A percentile compares a stretch with the other conserved stretches of the same genome.
Conservation (phyloP, 306 rosid species). For the Gynostemma pentaphyllum region DNA sequence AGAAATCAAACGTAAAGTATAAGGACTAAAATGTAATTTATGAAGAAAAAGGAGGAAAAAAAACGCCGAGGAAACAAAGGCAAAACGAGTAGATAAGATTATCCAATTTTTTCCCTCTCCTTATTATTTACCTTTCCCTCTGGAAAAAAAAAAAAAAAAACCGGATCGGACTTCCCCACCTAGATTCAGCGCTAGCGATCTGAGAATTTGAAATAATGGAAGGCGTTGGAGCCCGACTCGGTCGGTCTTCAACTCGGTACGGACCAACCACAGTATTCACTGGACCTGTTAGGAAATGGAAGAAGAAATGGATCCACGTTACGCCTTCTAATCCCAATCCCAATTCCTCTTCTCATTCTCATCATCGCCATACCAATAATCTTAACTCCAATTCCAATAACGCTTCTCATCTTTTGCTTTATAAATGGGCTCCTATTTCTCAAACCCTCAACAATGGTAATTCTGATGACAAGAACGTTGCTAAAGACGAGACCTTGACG, state of each 20-base stretch:
- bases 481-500: conserved; percentile 16
- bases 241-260: conserved; percentile 90
- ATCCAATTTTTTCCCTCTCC: too few species aligned
- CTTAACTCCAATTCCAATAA: conserved; percentile 22
- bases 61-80: too few species aligned
- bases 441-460: conserved; percentile 36
- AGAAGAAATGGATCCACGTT: conserved; percentile 96
- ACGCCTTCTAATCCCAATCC: conserved; percentile 36
- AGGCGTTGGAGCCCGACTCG: conserved; percentile 95
- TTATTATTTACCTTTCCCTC: too few species aligned
- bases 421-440: conserved; percentile 85
- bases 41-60: too few species aligned
- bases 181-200: conserved; percentile 22
- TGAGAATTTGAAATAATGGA: conserved; percentile 40
- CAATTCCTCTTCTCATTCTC: conserved; percentile 21
- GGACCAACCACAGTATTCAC: conserved; percentile 95
- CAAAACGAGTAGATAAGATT: too few species aligned
- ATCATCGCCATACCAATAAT: conserved; percentile 15
- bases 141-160: too few species aligned
- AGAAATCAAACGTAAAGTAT: too few species aligned
- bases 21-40: too few species aligned
- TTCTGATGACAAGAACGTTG: conserved; percentile 16
- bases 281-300: conserved; percentile 97
- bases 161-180: conserved; percentile 7
- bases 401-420: conserved; percentile 70